Conservation (phyloP, 352 stramenopile species). For the Pythium catenulatum region DNA sequence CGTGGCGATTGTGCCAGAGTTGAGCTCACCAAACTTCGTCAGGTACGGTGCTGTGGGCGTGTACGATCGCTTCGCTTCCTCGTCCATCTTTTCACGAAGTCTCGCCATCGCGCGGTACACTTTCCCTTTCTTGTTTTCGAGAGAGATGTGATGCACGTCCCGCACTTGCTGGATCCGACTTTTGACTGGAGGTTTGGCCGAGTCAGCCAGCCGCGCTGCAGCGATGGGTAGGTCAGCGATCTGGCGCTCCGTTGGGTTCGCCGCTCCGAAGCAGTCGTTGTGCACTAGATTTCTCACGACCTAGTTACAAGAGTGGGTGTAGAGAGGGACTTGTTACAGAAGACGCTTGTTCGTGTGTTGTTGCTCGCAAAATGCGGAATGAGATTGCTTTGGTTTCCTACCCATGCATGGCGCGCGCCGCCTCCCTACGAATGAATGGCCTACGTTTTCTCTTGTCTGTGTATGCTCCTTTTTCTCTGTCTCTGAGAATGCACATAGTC, state of each 20-base stretch:
- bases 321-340: too few species aligned
- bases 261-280: neutral
- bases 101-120: slow-evolving; percentile 19
- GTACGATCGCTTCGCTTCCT: neutral
- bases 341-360: too few species aligned
- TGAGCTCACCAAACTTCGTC: neutral
- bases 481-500: too few species aligned
- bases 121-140: neutral
- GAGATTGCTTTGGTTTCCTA: too few species aligned
- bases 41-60: slow-evolving; percentile 12
- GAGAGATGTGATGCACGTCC: neutral
- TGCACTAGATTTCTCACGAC: slow-evolving; percentile 25
- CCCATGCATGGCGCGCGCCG: too few species aligned
- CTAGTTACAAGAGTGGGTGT: too few species aligned
- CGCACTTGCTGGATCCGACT: neutral
- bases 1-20: slow-evolving; percentile 13
- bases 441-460: too few species aligned
- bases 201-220: neutral
- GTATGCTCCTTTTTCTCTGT: too few species aligned
- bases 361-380: too few species aligned
- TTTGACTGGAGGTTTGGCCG: neutral
- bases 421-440: too few species aligned
- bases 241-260: slow-evolving; percentile 12
- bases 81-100: neutral
- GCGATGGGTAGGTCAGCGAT: neutral